Evolutionary conservation across 2,329 filamentous ascomycete species (phyloP).

Genomic region (Fusarium annulatum): DNA sequence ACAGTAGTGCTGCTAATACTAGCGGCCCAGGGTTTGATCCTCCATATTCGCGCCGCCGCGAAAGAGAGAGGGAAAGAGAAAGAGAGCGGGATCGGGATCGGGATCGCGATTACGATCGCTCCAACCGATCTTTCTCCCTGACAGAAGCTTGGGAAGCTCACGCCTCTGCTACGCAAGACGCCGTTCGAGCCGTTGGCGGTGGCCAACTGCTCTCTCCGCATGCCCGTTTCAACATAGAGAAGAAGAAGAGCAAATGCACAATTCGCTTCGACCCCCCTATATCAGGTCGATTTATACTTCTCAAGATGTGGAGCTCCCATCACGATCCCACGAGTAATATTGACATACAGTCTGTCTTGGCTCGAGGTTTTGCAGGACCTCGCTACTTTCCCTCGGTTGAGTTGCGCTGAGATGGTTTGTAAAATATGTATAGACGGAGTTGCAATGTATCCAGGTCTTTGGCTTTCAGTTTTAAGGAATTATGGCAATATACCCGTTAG

Average conservation of each 20-base stretch:
- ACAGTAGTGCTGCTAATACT: slow-evolving; percentile 30
- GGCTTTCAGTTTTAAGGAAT: not conserved
- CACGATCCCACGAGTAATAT: slow-evolving; percentile 76
- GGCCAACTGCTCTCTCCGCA: slow-evolving; percentile 75
- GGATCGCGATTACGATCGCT: slow-evolving; percentile 30
- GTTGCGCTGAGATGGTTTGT: slow-evolving; percentile 57
- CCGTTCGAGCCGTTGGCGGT: slow-evolving; percentile 66
- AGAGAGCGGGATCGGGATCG: slow-evolving; percentile 20
- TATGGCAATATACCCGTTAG: slow-evolving; percentile 18
- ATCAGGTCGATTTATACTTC: slow-evolving; percentile 82
- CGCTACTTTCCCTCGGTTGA: slow-evolving; percentile 82
- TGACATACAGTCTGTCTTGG: slow-evolving; percentile 87
- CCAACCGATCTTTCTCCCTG: slow-evolving; percentile 41
- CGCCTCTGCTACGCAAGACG: slow-evolving; percentile 66
- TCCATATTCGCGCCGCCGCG: slow-evolving; percentile 22
- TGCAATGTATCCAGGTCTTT: not conserved
- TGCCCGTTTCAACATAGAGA: slow-evolving; percentile 85
- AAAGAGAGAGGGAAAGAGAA: slow-evolving; percentile 36
- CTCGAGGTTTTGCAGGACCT: slow-evolving; percentile 85
- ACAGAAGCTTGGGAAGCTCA: slow-evolving; percentile 58
- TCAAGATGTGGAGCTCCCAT: slow-evolving; percentile 90
- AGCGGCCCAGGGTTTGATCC: slow-evolving; percentile 28
- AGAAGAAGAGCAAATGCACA: slow-evolving; percentile 84
- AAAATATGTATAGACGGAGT: not conserved
- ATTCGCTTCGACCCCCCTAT: slow-evolving; percentile 87